Conservation (phyloP, 805 yeast species). For the Komagataella populi region DNA sequence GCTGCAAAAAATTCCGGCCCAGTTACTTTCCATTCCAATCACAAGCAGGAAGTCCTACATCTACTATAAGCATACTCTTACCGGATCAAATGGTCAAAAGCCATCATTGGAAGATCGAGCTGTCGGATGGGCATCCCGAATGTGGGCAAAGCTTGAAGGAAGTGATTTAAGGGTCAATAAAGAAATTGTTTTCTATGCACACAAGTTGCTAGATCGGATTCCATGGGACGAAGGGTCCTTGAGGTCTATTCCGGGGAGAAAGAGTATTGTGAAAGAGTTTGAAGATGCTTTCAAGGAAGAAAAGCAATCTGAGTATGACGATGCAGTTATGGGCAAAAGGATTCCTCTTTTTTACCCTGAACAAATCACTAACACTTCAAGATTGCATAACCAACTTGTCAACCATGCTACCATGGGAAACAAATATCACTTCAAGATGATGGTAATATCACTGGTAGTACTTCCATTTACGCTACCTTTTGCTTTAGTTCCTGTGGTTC, state of each 20-base stretch:
- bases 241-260: conserved; percentile 60
- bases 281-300: conserved; percentile 15
- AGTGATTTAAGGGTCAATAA: conserved; percentile 46
- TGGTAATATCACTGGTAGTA: conserved; percentile 37
- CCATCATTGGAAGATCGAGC: conserved; percentile 24
- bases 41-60: conserved; percentile 48
- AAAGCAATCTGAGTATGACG: conserved; percentile 6
- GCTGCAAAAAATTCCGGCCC: conserved; percentile 26
- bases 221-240: conserved; percentile 76
- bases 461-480: conserved; percentile 74
- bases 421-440: conserved; percentile 39
- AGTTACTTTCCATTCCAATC: conserved; percentile 60
- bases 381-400: conserved; percentile 24
- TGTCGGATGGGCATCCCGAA: conserved; percentile 32
- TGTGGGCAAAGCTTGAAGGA: conserved; percentile 49
- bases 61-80: conserved; percentile 46
- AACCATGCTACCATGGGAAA: conserved; percentile 29
- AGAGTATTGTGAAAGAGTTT: conserved; percentile 38
- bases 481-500: conserved; percentile 72
- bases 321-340: not conserved
- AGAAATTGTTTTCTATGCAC: conserved; percentile 39
- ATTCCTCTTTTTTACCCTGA: conserved; percentile 42
- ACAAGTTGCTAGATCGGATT: conserved; percentile 40
- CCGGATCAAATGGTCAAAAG: conserved; percentile 18
- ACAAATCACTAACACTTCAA: conserved; percentile 14